phyloP scores from a whole-genome alignment of 2,329 filamentous ascomycete species.

The Rasamsonia emersonii region DNA sequence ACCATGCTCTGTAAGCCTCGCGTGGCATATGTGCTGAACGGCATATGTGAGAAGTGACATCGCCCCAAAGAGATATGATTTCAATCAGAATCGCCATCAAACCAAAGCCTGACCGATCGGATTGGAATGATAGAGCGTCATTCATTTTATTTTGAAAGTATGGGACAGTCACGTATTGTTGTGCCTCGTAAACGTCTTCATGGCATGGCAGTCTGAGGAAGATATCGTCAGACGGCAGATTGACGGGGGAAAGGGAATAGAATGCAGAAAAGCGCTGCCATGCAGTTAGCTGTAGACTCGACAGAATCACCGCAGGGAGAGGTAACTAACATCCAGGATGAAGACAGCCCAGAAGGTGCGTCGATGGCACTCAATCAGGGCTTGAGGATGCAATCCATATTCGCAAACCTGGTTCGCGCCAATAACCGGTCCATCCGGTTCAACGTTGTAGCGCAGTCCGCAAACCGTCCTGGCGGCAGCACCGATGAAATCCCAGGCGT shows the following conservation, averaged over 20 bases:
- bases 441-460: conserved; percentile 55
- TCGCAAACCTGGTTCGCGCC: conserved; percentile 41
- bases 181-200: conserved; percentile 53
- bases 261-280: conserved; percentile 51
- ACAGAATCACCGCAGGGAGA: conserved; percentile 11
- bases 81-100: conserved; percentile 55
- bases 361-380: conserved; percentile 57
- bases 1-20: conserved; percentile 35
- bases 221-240: conserved; percentile 56
- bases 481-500: conserved; percentile 57
- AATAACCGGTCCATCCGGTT: conserved; percentile 43
- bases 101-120: conserved; percentile 34
- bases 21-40: conserved; percentile 40
- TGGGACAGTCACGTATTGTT: conserved; percentile 49
- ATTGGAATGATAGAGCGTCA: conserved; percentile 25
- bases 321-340: conserved; percentile 52
- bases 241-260: conserved; percentile 45
- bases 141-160: conserved; percentile 50
- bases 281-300: conserved; percentile 9
- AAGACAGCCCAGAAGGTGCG: conserved; percentile 66
- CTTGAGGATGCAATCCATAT: conserved; percentile 49
- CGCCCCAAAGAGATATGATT: conserved; percentile 57
- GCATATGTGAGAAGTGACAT: conserved; percentile 53
- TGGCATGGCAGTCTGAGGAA: conserved; percentile 59
- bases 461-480: conserved; percentile 53